These are phyloP conservation scores for Phytophthora niederhauseri DNA, from an alignment of 352 stramenopile species.

Conservation along the genomic window DNA sequence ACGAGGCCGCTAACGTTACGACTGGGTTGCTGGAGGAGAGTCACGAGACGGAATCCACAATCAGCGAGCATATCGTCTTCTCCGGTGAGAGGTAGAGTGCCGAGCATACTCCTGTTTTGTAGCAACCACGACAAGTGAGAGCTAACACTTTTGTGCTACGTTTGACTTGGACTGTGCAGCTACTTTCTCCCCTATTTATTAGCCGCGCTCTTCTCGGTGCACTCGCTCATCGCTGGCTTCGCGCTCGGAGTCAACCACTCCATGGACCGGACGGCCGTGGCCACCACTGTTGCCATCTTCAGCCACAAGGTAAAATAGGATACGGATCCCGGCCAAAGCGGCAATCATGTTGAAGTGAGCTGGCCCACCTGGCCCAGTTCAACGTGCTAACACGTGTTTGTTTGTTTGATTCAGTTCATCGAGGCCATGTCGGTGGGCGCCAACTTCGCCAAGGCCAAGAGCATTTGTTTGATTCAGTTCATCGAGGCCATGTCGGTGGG, in stretches of 20 bases:
- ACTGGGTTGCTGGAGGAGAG: constrained; percentile 30
- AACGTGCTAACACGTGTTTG: not conserved
- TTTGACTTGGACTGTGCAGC: constrained; percentile 25
- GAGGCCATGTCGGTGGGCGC: constrained; percentile 61
- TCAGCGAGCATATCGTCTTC: constrained; percentile 72
- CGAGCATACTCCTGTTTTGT: not conserved
- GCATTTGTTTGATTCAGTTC: constrained; percentile 12
- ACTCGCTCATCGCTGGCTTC: constrained; percentile 72
- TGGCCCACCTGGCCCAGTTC: not conserved
- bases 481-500: constrained; percentile 62
- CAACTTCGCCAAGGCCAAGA: constrained; percentile 62
- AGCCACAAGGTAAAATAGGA: constrained; percentile 65
- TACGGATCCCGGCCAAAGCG: not conserved
- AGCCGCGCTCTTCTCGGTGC: constrained; percentile 66
- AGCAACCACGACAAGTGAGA: constrained; percentile 30
- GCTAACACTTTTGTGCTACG: constrained; percentile 10
- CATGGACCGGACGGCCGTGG: constrained; percentile 56
- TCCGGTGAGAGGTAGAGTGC: constrained; percentile 45
- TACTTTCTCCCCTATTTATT: constrained; percentile 65
- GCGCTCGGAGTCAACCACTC: constrained; percentile 61
- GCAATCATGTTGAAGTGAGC: constrained; percentile 1
- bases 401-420: not conserved
- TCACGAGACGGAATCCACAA: constrained; percentile 36
- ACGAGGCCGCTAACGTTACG: constrained; percentile 21
- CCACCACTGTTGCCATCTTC: constrained; percentile 68